Percentiles rank a stretch among this genome's conserved stretches.
These are phyloP conservation scores for Podaxis sp. DNA, from an alignment of 768 basidiomycete species.

Conservation along the genomic window DNA sequence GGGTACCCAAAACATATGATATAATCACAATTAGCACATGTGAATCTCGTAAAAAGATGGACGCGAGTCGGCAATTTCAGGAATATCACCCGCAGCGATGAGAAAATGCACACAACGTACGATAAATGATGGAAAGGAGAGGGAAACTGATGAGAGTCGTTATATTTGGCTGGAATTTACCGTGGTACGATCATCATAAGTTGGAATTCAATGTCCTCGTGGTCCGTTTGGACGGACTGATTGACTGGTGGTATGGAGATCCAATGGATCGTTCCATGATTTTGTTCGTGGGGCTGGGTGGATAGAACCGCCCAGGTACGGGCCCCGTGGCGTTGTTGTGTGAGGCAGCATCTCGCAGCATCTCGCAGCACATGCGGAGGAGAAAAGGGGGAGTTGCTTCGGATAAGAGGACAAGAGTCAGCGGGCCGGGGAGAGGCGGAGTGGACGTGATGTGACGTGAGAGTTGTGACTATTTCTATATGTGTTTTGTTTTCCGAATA, in stretches of 20 bases:
- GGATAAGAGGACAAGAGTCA: not conserved
- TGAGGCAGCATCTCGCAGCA: not conserved
- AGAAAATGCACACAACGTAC: conserved; percentile 5
- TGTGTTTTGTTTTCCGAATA: not conserved
- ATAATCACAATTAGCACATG: not conserved
- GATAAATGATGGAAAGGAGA: not conserved
- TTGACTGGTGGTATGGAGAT: no score
- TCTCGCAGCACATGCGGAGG: not conserved
- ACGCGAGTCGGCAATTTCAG: no score
- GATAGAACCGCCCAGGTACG: no score
- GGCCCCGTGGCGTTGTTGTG: no score
- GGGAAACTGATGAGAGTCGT: not conserved
- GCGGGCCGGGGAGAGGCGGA: not conserved
- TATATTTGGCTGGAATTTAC: not conserved
- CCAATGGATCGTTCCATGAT: no score
- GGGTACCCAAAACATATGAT: not conserved
- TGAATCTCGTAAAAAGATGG: not conserved
- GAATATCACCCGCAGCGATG: not conserved
- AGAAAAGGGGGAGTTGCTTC: not conserved
- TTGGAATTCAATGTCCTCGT: no score
- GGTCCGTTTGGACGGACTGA: no score
- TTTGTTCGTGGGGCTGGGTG: no score
- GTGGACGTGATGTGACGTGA: not conserved
- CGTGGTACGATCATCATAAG: not conserved
- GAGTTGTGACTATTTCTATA: not conserved